Conservation (phyloP, 768 basidiomycete species). For the Coprinopsis sp. region DNA sequence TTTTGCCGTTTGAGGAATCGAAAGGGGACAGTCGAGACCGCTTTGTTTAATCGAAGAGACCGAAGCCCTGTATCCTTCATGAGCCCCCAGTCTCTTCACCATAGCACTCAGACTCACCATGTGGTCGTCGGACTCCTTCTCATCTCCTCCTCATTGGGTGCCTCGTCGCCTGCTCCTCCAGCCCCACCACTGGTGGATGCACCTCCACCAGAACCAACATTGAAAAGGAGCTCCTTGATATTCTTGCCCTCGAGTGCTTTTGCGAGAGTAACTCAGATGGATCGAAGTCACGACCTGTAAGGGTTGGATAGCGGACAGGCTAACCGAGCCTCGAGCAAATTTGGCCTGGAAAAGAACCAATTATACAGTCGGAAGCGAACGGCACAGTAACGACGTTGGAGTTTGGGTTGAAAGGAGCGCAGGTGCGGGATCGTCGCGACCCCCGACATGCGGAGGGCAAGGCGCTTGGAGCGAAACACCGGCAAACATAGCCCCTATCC, state of each 20-base stretch:
- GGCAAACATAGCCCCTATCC: too few relatives aligned
- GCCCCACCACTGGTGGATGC: slow-evolving; percentile 65
- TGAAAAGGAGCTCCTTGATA: slow-evolving; percentile 91
- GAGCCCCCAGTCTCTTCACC: background rate
- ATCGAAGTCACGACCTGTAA: slow-evolving; percentile 82
- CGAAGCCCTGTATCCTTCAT: slow-evolving; percentile 67
- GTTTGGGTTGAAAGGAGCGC: too few relatives aligned
- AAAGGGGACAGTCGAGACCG: slow-evolving; percentile 1
- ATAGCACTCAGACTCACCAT: slow-evolving; percentile 34
- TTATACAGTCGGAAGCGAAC: too few relatives aligned
- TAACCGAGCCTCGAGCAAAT: too few relatives aligned
- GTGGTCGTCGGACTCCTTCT: slow-evolving; percentile 90
- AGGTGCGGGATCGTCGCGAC: too few relatives aligned
- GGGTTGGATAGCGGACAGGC: slow-evolving; percentile 83
- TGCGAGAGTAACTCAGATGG: slow-evolving; percentile 96
- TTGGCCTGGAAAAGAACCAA: too few relatives aligned
- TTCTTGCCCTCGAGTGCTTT: slow-evolving; percentile 98
- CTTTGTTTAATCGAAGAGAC: slow-evolving; percentile 79
- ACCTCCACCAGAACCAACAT: slow-evolving; percentile 90
- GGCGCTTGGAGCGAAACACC: too few relatives aligned
- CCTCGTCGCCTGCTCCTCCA: slow-evolving; percentile 61
- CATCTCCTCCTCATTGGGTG: slow-evolving; percentile 75
- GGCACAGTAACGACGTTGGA: too few relatives aligned
- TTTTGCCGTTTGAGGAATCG: slow-evolving; percentile 6
- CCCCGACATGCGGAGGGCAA: too few relatives aligned